Percentiles rank a stretch among this genome's conserved stretches.
phyloP scores from a whole-genome alignment of 192 early-diverging fungal species.

The Coemansia sp. region DNA sequence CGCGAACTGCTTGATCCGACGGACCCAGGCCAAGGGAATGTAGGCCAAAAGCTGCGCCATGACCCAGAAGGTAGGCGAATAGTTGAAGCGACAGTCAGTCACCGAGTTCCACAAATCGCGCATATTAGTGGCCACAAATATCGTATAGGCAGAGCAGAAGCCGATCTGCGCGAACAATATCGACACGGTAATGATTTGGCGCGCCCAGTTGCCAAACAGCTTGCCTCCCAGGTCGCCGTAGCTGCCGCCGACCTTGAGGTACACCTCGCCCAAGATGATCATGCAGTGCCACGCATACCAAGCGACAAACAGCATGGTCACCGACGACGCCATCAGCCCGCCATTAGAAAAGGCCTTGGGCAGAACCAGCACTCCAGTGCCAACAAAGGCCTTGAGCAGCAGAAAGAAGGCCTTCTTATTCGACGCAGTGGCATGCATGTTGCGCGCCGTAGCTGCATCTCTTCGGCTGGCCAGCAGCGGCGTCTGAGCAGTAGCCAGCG shows the following conservation, averaged over 20 bases:
- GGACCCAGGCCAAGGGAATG: conserved; percentile 87
- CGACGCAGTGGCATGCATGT: conserved; percentile 58
- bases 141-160: conserved; percentile 87
- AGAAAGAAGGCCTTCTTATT: conserved; percentile 75
- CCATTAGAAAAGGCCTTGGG: conserved; percentile 80
- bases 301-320: conserved; percentile 59
- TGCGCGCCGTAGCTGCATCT: conserved; percentile 8
- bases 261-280: conserved; percentile 66
- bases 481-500: conserved; percentile 7
- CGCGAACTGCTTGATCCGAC: conserved; percentile 88
- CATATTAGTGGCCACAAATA: conserved; percentile 86
- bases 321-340: conserved; percentile 64
- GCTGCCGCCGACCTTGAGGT: conserved; percentile 60
- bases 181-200: conserved; percentile 62
- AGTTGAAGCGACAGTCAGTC: conserved; percentile 64
- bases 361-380: conserved; percentile 76
- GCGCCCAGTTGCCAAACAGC: conserved; percentile 63
- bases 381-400: conserved; percentile 82
- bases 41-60: conserved; percentile 73
- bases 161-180: conserved; percentile 78
- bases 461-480: conserved; percentile 12
- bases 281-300: conserved; percentile 66
- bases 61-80: conserved; percentile 76
- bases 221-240: conserved; percentile 68
- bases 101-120: conserved; percentile 68